A percentile compares a stretch with the other conserved stretches of the same genome.
phyloP scores from a whole-genome alignment of 1,284 basidiomycete genomes.

The Retiboletus flavoniger region DNA sequence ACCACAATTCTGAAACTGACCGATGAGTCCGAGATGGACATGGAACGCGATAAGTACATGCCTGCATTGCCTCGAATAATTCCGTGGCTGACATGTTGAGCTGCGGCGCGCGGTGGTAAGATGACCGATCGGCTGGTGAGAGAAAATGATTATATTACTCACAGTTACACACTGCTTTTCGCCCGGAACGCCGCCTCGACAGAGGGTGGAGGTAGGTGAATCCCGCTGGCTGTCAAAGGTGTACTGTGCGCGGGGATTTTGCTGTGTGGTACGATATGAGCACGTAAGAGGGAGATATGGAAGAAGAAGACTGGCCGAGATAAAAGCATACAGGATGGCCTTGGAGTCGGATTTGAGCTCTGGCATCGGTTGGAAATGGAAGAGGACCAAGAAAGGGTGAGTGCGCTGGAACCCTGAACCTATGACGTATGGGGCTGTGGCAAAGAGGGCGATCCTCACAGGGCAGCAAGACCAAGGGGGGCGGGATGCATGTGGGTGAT shows the following conservation, averaged over 20 bases:
- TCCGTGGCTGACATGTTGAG: constrained; percentile 66
- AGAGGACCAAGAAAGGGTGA: constrained; percentile 6
- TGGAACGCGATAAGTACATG: constrained; percentile 32
- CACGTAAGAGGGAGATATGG: background rate
- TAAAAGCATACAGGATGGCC: constrained; percentile 36
- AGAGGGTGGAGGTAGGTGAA: constrained; percentile 61
- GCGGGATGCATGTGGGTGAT: constrained; percentile 19
- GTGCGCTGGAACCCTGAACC: background rate
- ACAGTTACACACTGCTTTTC: constrained; percentile 62
- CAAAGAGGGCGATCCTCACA: constrained; percentile 3
- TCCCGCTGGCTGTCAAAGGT: constrained; percentile 62
- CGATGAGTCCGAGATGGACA: constrained; percentile 15
- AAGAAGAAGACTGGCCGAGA: constrained; percentile 35
- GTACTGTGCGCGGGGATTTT: constrained; percentile 50
- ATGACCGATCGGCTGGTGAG: constrained; percentile 7
- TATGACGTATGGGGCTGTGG: constrained; percentile 32
- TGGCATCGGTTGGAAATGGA: constrained; percentile 20
- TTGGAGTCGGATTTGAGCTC: constrained; percentile 13
- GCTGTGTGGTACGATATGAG: constrained; percentile 35
- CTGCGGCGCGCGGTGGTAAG: constrained; percentile 39
- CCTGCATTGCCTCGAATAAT: constrained; percentile 79
- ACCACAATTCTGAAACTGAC: constrained; percentile 48
- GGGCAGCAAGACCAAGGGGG: background rate
- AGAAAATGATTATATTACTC: constrained; percentile 30
- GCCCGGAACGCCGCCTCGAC: constrained; percentile 47